Conservation (phyloP, 495 filamentous ascomycete genomes). For the Friedmanniomyces endolithicus region DNA sequence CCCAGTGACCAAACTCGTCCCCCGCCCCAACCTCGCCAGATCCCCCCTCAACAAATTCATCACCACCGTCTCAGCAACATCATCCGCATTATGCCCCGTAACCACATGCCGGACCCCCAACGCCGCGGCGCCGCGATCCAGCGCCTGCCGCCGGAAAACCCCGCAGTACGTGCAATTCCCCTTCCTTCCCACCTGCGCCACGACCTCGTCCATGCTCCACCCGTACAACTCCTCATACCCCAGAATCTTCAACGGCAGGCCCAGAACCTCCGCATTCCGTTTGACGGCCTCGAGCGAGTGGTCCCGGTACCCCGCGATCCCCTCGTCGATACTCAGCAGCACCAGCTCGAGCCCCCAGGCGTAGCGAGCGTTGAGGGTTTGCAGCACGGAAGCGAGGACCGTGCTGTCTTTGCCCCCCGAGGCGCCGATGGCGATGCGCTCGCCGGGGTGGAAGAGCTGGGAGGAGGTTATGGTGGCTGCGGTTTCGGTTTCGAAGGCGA, state of each 20-base stretch:
- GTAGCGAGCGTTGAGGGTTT: constrained; percentile 84
- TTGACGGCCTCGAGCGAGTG: constrained; percentile 94
- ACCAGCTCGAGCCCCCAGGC: constrained; percentile 76
- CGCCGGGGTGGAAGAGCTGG: constrained; percentile 67
- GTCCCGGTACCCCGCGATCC: constrained; percentile 91
- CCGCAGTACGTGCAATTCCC: constrained; percentile 99
- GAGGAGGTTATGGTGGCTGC: constrained; percentile 79
- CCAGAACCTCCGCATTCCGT: constrained; percentile 78
- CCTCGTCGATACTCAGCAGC: constrained; percentile 87
- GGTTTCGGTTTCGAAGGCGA: constrained; percentile 80
- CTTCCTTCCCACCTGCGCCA: constrained; percentile 89
- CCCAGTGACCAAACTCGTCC: constrained; percentile 78
- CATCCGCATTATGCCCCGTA: constrained; percentile 95
- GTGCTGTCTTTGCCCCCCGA: constrained; percentile 98
- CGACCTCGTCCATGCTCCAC: constrained; percentile 99
- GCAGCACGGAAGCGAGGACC: constrained; percentile 84
- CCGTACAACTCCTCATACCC: constrained; percentile 92
- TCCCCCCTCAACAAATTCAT: constrained; percentile 94
- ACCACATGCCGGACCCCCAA: constrained; percentile 88
- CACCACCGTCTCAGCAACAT: constrained; percentile 94
- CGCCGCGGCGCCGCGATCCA: constrained; percentile 81
- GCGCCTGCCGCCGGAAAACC: constrained; percentile 85
- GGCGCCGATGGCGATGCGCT: constrained; percentile 85
- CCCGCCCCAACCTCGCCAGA: constrained; percentile 70
- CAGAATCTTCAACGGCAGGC: constrained; percentile 79